Percentiles rank a stretch among this genome's conserved stretches.
Conservation (phyloP, 805 yeast species). For the Lipomyces sp. region DNA sequence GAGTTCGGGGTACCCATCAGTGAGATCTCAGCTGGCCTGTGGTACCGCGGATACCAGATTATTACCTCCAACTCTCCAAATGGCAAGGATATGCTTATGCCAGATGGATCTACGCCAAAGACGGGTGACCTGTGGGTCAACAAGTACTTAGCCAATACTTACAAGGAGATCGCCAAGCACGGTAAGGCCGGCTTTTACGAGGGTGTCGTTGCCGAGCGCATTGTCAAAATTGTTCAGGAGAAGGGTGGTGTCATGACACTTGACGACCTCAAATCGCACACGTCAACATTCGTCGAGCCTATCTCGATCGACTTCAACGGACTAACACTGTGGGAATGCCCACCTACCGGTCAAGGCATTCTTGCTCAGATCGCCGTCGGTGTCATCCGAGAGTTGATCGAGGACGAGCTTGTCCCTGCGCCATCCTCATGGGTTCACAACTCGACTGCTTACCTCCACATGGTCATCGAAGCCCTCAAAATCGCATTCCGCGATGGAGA, state of each 20-base stretch:
- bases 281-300: constrained; percentile 69
- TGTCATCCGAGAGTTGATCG: constrained; percentile 60
- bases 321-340: constrained; percentile 73
- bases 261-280: constrained; percentile 63
- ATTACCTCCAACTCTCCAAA: constrained; percentile 45
- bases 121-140: constrained; percentile 65
- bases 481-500: constrained; percentile 76
- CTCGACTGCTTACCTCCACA: constrained; percentile 70
- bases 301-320: constrained; percentile 59
- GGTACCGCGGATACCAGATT: constrained; percentile 55
- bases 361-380: constrained; percentile 77
- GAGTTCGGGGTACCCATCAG: constrained; percentile 69
- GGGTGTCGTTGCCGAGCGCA: constrained; percentile 71
- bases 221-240: constrained; percentile 56
- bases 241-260: constrained; percentile 62
- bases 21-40: constrained; percentile 58
- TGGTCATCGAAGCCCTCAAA: constrained; percentile 72
- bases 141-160: constrained; percentile 56
- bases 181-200: constrained; percentile 73
- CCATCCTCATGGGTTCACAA: constrained; percentile 56
- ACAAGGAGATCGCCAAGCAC: constrained; percentile 55
- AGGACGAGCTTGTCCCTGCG: constrained; percentile 50
- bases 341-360: constrained; percentile 83
- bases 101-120: constrained; percentile 53
- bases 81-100: constrained; percentile 45